Evolutionary conservation across 768 basidiomycete species (phyloP), one percentile per base, ranked within the genome.

Genomic region (Pleurotus tuoliensis): DNA sequence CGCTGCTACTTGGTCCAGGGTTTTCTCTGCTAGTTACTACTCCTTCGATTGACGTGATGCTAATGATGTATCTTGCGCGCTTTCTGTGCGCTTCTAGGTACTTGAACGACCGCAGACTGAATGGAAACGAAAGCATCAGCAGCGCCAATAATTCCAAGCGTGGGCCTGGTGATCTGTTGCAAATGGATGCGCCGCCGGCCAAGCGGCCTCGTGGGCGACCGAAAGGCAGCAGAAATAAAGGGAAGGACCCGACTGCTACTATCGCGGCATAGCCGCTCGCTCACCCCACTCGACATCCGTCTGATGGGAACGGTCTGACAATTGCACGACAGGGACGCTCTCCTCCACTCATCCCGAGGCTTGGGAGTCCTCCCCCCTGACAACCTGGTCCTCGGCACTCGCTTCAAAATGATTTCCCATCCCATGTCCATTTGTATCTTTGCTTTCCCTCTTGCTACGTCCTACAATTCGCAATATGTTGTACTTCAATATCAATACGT

Each of bases 201-300:
- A 88, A 87, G 59, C 69, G 85, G 12, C 83, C 86, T 0, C 73
- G 87, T 43, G 87, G 87, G 24, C 71, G 87, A 7, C 87, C 87
- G 34, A 86, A 84, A 63, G 87, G 87, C 2, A 89, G 87, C 66
- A 87, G 85, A 68, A 88, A 87, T 58, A 69, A 53, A 53, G 51
- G 51, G 15, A 53, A 53, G 18, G 51, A 53, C 13, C 46, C 24
- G 8, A 22, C 51, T 9, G 51, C 49, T 51, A 30, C 25, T 15
- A 16, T 44, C 11, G 55, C 43, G 34, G 16, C 56, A 38, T 34
- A 34, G 30, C 30, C 30, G 30, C 30, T 3, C 30, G 7, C 30
- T 34, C 30, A 11, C 30, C 30, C 30, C 30, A 34, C 30, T 34
- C 30, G 30, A 34, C 30, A 34, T 34, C 30, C 30, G 30, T 34